phyloP scores from a whole-genome alignment of 1,139 yeast species.

The Blastobotrys niveus region DNA sequence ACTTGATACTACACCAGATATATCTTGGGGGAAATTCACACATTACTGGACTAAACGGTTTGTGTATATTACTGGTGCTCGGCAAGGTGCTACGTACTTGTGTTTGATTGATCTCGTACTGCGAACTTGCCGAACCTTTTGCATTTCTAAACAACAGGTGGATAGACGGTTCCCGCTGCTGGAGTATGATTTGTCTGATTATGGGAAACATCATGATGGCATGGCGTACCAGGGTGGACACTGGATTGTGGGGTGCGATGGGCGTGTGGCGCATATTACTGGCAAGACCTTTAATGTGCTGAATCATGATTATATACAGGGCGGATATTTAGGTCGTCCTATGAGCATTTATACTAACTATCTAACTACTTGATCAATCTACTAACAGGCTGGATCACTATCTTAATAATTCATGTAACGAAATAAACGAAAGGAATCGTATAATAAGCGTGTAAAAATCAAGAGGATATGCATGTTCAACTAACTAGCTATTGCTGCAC shows the following conservation, averaged over 20 bases:
- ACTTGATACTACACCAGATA: background rate
- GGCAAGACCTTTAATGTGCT: slow-evolving; percentile 5
- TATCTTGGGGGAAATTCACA: slow-evolving; percentile 9
- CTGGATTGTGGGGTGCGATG: slow-evolving; percentile 4
- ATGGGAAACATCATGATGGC: background rate
- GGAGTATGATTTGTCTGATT: slow-evolving; percentile 5
- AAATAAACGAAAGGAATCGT: too few relatives aligned
- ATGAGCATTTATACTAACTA: too few relatives aligned
- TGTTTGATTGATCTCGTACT: slow-evolving; percentile 6
- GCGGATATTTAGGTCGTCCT: too few relatives aligned
- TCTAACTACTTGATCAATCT: too few relatives aligned
- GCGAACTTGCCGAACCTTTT: background rate
- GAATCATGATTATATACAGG: background rate
- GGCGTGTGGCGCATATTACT: slow-evolving; percentile 7
- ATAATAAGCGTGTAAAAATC: too few relatives aligned
- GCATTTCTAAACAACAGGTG: background rate
- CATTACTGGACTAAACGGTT: slow-evolving; percentile 12
- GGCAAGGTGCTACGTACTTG: slow-evolving; percentile 1
- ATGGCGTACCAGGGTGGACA: slow-evolving; percentile 1
- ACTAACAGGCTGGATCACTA: too few relatives aligned
- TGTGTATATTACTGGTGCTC: slow-evolving; percentile 8
- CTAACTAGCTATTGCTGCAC: too few relatives aligned
- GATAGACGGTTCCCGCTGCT: slow-evolving; percentile 3
- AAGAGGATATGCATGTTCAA: too few relatives aligned
- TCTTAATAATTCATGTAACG: too few relatives aligned